These are phyloP conservation scores for Ottelia alismoides DNA, from an alignment of 106 monocot genomes.

Conservation along the genomic window DNA sequence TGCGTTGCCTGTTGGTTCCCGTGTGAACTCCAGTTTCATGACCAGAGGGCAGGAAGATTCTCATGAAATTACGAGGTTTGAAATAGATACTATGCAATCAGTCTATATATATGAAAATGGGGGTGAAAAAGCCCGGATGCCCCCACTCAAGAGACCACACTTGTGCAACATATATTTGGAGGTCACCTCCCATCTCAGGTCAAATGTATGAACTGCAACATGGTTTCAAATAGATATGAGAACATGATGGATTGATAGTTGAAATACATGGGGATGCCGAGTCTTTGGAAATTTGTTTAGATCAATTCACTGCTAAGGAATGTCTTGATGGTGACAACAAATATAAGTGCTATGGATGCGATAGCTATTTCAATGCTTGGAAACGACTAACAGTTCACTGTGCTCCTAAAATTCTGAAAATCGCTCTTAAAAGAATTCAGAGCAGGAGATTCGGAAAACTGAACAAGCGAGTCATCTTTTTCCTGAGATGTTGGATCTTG, in stretches of 20 bases:
- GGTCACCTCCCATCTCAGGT: constrained; percentile 93
- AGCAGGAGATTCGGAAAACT: constrained; percentile 86
- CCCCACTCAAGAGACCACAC: constrained; percentile 73
- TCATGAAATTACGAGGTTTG: constrained; percentile 98
- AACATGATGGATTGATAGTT: constrained; percentile 98
- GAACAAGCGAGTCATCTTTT: constrained; percentile 85
- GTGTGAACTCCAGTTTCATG: constrained; percentile 77
- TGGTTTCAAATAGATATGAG: constrained; percentile 82
- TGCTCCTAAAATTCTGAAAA: constrained; percentile 83
- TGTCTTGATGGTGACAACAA: constrained; percentile 95
- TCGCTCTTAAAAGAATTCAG: constrained; percentile 90
- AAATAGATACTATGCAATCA: constrained; percentile 95
- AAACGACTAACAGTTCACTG: constrained; percentile 84
- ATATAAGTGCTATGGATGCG: constrained; percentile 93
- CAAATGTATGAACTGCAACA: constrained; percentile 67
- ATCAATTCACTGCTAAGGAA: constrained; percentile 70
- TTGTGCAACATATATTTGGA: constrained; percentile 95
- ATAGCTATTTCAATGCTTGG: constrained; percentile 80
- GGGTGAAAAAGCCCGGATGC: constrained; percentile 68
- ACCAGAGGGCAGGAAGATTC: constrained; percentile 89
- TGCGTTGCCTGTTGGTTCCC: constrained; percentile 73
- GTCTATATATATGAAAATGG: constrained; percentile 87
- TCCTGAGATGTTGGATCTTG: constrained; percentile 58
- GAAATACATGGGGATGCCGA: constrained; percentile 89
- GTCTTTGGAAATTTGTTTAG: constrained; percentile 79